These are phyloP conservation scores for Fonsecaea pugnacius DNA, from an alignment of 2,329 filamentous ascomycete genomes.

Conservation along the genomic window DNA sequence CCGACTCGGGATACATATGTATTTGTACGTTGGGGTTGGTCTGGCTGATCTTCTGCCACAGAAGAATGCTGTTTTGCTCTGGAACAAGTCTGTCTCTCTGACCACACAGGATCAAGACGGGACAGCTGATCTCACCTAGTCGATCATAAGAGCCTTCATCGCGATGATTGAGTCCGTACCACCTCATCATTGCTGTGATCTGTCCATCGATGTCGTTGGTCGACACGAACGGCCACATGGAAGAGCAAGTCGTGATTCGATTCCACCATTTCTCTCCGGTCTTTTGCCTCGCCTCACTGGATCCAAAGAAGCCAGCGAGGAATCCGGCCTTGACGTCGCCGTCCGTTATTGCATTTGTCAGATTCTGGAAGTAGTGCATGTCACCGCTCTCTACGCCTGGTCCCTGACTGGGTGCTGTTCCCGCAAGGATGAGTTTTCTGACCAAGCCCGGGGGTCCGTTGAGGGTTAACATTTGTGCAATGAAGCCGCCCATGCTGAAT, in stretches of 20 bases:
- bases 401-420: conserved; percentile 47
- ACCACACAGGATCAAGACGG: conserved; percentile 8
- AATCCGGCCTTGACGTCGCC: not conserved
- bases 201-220: conserved; percentile 2
- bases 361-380: conserved; percentile 9
- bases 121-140: conserved; percentile 8
- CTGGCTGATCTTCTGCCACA: conserved; percentile 15
- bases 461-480: conserved; percentile 53
- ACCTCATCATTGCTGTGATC: conserved; percentile 5
- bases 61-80: conserved; percentile 6
- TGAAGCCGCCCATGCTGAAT: conserved; percentile 56
- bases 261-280: conserved; percentile 4
- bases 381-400: conserved; percentile 2
- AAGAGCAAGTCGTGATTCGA: not conserved
- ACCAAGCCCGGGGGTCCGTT: conserved; percentile 37
- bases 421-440: conserved; percentile 51
- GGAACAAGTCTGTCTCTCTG: conserved; percentile 7
- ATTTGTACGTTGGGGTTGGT: conserved; percentile 9
- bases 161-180: not conserved
- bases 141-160: conserved; percentile 17
- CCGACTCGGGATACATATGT: conserved; percentile 9
- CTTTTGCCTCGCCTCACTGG: conserved; percentile 1
- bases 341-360: conserved; percentile 4
- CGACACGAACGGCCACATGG: not conserved
- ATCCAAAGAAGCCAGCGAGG: conserved; percentile 7